These are phyloP conservation scores for Lentinula edodes DNA, from an alignment of 768 basidiomycete genomes.

Conservation along the genomic window DNA sequence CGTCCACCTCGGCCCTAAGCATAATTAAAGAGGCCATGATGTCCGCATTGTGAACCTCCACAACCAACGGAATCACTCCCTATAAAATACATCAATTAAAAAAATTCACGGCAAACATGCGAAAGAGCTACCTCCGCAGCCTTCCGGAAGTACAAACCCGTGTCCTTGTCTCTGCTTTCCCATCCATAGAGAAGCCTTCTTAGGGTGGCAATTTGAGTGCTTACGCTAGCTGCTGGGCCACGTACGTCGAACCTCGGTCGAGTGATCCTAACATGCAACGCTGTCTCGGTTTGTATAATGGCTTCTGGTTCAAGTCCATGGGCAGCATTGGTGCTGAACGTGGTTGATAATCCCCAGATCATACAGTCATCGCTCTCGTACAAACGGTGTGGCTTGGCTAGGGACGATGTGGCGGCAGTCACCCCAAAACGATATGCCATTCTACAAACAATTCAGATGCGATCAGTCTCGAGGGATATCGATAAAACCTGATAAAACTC, in stretches of 20 bases:
- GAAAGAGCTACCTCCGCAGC: conserved; percentile 42
- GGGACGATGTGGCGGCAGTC: conserved; percentile 49
- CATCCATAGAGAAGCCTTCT: conserved; percentile 55
- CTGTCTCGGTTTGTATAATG: conserved; percentile 52
- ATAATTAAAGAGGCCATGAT: conserved; percentile 66
- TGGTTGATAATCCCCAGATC: conserved; percentile 58
- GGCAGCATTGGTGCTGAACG: conserved; percentile 52
- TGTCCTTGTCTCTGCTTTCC: conserved; percentile 42
- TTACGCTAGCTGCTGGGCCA: conserved; percentile 42
- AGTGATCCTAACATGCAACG: conserved; percentile 58
- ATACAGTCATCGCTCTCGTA: conserved; percentile 23
- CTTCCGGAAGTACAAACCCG: conserved; percentile 49
- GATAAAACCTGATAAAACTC: conserved; percentile 21
- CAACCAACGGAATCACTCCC: conserved; percentile 62
- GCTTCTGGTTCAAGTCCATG: conserved; percentile 58
- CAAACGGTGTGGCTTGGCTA: conserved; percentile 36
- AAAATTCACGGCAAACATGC: background rate
- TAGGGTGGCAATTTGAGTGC: conserved; percentile 60
- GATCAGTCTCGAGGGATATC: no score
- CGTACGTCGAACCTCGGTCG: conserved; percentile 28
- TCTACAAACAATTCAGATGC: conserved; percentile 23
- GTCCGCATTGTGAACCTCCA: conserved; percentile 65
- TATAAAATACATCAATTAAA: conserved; percentile 14
- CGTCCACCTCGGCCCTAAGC: conserved; percentile 64
- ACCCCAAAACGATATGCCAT: conserved; percentile 65